Evolutionary conservation across 208 protist genomes (phyloP).

Genomic region (Lotmaria passim): DNA sequence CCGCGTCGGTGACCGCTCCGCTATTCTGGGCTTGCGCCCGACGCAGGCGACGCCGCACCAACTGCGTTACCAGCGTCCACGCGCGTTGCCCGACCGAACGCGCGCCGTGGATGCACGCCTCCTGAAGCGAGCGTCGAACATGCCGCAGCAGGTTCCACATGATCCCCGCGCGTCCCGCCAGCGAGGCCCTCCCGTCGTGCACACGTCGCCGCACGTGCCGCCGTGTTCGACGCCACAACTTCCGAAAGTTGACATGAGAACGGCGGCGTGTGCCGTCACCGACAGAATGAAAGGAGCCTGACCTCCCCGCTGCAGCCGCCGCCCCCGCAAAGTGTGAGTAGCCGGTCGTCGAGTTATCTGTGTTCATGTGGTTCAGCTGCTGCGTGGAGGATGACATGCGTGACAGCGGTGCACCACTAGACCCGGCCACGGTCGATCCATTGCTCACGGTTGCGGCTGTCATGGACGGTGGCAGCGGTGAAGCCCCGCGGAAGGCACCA

Average conservation of each 20-base stretch:
- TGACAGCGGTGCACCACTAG: constrained; percentile 17
- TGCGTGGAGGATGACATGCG: constrained; percentile 17
- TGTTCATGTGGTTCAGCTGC: no score
- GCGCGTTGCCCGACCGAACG: neutral
- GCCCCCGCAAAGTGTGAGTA: constrained; percentile 6
- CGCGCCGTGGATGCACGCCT: neutral
- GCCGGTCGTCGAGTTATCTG: neutral
- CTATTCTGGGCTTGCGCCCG: neutral
- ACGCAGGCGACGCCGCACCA: neutral
- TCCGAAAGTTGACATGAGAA: neutral
- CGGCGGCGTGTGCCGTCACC: neutral
- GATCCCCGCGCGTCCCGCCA: neutral
- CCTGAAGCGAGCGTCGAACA: neutral
- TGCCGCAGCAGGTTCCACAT: neutral
- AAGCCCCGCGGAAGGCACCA: neutral
- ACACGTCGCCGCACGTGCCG: constrained; percentile 20
- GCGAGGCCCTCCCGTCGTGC: neutral
- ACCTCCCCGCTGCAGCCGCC: neutral
- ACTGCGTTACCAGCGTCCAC: neutral
- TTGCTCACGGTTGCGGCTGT: neutral
- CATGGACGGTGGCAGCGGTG: neutral
- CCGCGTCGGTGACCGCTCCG: neutral
- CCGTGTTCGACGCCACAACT: constrained; percentile 18
- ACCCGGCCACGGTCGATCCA: neutral
- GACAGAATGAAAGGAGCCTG: constrained; percentile 22